Base-by-base conservation (phyloP, 1,139 yeast species). In the Maudiozyma humilis region DNA sequence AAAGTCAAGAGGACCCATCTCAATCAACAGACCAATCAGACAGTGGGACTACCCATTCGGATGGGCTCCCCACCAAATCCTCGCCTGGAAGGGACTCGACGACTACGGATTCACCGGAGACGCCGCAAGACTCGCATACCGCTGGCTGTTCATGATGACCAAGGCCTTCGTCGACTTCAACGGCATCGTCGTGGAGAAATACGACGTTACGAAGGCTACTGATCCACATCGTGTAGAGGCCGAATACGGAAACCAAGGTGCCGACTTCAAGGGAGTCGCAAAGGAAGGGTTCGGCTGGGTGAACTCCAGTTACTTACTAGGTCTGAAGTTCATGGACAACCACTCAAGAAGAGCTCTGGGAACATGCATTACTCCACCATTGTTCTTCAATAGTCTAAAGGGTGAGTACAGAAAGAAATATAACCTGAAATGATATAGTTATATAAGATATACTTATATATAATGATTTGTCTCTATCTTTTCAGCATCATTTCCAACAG, bases 21-120 rank as follows among this genome's bases (percentile, higher is more conserved):
- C 83, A 1, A 64, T 85, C 27, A 70, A 75, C 42, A 71, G 89
- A 54, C 96, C 95, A 19, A 79, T 85, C 30, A 75, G 97, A 63
- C 98, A 91, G 67, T 91, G 98, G 98, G 98, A 91, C 63, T 91
- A 82, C 62, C 98, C 98, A 5, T 87, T 71, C 59, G 98, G 97
- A 4, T 91, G 98, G 98, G 96, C 98, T 0, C 98, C 98, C 2
- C 98, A 93, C 63, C 98, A 91, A 63, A 86, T 91, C 17, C 67
- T 91, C 44, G 93, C 95, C 0, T 91, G 98, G 98, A 76, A 76
- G 37, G 98, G 97, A 0, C 70, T 91, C 34, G 60, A 64, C 30
- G 76, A 81, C 45, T 91, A 91, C 60, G 94, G 93, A 0, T 86
- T 72, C 58, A 67, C 65, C 3, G 79, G 75, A 2, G 76, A 75